Conservation (phyloP, 2,329 filamentous ascomycete genomes). For the Blastomyces parvus region DNA sequence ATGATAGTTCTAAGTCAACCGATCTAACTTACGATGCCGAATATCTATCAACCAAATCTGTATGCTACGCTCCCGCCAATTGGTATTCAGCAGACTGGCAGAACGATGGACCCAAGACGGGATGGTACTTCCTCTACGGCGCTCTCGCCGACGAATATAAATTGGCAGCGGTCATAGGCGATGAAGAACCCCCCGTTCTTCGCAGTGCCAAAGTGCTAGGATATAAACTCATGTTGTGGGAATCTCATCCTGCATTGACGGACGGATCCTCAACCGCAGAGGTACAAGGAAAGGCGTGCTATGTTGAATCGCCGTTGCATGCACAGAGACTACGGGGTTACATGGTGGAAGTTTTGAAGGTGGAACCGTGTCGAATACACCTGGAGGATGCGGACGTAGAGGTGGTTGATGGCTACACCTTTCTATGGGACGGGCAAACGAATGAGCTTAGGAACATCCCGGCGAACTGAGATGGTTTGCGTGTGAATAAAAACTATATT, state of each 20-base stretch:
- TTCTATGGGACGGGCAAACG: conserved; percentile 8
- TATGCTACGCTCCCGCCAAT: conserved; percentile 9
- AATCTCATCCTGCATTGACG: conserved; percentile 9
- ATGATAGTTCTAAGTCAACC: not conserved
- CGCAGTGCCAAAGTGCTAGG: conserved; percentile 10
- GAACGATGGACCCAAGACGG: conserved; percentile 1
- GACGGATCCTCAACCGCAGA: conserved; percentile 7
- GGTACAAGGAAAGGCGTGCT: conserved; percentile 7
- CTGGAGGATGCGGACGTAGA: not conserved
- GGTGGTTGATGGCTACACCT: conserved; percentile 7
- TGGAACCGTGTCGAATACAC: conserved; percentile 4
- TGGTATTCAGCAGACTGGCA: conserved; percentile 12
- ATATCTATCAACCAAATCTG: conserved; percentile 3
- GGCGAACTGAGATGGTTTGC: no score
- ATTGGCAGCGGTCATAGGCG: conserved; percentile 9
- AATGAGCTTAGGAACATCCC: not conserved
- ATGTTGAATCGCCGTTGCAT: conserved; percentile 7
- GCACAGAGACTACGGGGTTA: conserved; percentile 8
- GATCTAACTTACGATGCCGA: not conserved
- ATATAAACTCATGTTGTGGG: conserved; percentile 11
- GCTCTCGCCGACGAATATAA: conserved; percentile 10
- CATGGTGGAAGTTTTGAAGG: conserved; percentile 1
- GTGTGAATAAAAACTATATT: no score
- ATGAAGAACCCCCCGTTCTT: not conserved
- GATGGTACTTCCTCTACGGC: conserved; percentile 18